Evolutionary conservation across 192 early-diverging fungal species (phyloP), one percentile per base, ranked within the genome.

Genomic region (Rhizoclosmatium globosum): DNA sequence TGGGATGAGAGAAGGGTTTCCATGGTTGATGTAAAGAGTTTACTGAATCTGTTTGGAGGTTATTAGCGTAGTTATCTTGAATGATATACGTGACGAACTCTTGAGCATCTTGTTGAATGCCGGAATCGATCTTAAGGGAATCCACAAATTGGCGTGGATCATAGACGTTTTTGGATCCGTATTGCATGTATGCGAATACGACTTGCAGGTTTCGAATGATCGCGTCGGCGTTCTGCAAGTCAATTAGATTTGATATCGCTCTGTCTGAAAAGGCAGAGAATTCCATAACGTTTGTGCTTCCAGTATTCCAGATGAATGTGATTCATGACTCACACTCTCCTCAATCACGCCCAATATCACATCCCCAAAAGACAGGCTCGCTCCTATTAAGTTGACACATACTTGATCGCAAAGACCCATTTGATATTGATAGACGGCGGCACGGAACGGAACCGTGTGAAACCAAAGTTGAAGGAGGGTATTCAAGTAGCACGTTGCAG

Each of bases 401-500:
- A 31, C 31, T 31, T 31, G 31, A 31, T 31, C 31, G 31, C 31
- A 31, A 31, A 31, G 31, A 6, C 69, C 69, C n/a, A 71, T 19
- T 56, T 21, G n/a, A 31, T 72, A 56, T 2, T 38, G 4, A 47
- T 71, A 74, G 1, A 81, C 64, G n/a, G 74, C 67, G 9, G 41
- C n/a, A 7, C 80, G 75, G 19, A 81, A 81, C 21, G 62, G 67
- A 57, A 71, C 44, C n/a, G 43, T 76, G 45, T 81, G 66, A 46
- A 79, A 82, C 81, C 78, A 79, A 9, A 90, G 82, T 62, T 91
- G 89, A 31, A 97, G 82, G 23, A 97, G 80, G 47, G 93, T 93
- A 80, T 95, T 97, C 19, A 97, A 85, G 78, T 97, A 97, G 82
- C 95, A 97, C 0, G 95, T 97, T 59, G 94, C 94, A 50, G 94